Percentiles rank a stretch among this genome's conserved stretches.
Conservation (phyloP, 768 basidiomycete species). For the Amanita pallidorosea region DNA sequence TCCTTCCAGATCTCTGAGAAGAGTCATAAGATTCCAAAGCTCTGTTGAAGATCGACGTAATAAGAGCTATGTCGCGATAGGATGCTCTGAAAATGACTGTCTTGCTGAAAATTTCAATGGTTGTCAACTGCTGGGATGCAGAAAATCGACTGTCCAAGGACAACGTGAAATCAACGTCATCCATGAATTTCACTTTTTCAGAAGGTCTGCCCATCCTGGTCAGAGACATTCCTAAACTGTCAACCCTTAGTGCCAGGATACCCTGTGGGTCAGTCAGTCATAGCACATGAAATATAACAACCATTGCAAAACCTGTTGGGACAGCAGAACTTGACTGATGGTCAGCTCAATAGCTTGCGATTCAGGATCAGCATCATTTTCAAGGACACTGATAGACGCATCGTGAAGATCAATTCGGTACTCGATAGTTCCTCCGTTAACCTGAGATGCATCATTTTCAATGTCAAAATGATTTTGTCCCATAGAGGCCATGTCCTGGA, state of each 20-base stretch:
- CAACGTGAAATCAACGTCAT: slow-evolving; percentile 82
- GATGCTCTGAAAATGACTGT: slow-evolving; percentile 93
- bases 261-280: slow-evolving; percentile 35
- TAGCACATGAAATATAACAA: neutral
- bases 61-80: slow-evolving; percentile 86
- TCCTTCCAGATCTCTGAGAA: slow-evolving; percentile 20
- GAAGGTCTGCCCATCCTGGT: slow-evolving; percentile 74
- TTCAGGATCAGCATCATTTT: slow-evolving; percentile 66
- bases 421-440: slow-evolving; percentile 22
- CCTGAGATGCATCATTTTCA: neutral
- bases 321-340: slow-evolving; percentile 77
- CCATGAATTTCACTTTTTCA: slow-evolving; percentile 86
- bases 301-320: slow-evolving; percentile 61
- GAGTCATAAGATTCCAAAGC: slow-evolving; percentile 67
- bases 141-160: slow-evolving; percentile 79
- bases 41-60: slow-evolving; percentile 76
- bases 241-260: slow-evolving; percentile 70
- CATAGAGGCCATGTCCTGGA: slow-evolving; percentile 11
- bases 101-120: slow-evolving; percentile 70
- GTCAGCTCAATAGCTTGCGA: slow-evolving; percentile 81
- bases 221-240: slow-evolving; percentile 87
- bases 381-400: slow-evolving; percentile 80
- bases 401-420: slow-evolving; percentile 86
- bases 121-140: slow-evolving; percentile 61
- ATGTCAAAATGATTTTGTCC: neutral